A percentile compares a stretch with the other conserved stretches of the same genome.
phyloP scores from a whole-genome alignment of 139 green algal species.

The Deuterostichococcus epilithicus region DNA sequence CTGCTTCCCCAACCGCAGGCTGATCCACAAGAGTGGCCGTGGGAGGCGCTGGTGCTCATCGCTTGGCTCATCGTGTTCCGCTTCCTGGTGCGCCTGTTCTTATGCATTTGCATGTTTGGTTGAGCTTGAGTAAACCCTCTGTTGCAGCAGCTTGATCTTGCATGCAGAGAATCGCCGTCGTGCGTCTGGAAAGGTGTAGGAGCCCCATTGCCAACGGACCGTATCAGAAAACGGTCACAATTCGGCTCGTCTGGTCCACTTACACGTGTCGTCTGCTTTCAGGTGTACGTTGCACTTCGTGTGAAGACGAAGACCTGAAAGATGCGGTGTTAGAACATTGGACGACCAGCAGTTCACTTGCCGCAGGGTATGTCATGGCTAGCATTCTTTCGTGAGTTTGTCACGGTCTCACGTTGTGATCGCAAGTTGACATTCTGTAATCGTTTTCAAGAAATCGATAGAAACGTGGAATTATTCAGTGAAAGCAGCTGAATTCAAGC shows the following conservation, averaged over 20 bases:
- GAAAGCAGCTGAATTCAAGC: too few relatives aligned
- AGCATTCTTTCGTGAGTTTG: too few relatives aligned
- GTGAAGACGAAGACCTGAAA: constrained; percentile 15
- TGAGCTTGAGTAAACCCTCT: background rate
- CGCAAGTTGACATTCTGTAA: too few relatives aligned
- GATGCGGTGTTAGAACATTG: too few relatives aligned
- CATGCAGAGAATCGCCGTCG: background rate
- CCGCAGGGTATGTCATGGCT: too few relatives aligned
- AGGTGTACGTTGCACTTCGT: constrained; percentile 23
- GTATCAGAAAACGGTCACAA: background rate
- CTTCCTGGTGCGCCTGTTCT: background rate
- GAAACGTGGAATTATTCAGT: too few relatives aligned
- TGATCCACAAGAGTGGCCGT: background rate
- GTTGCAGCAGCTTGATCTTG: background rate
- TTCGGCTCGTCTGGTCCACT: too few relatives aligned
- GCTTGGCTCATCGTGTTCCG: constrained; percentile 16
- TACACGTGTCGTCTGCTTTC: too few relatives aligned
- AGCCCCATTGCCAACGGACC: background rate
- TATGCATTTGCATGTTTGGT: background rate
- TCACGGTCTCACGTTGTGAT: too few relatives aligned
- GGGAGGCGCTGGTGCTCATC: constrained; percentile 18
- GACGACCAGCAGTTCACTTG: too few relatives aligned
- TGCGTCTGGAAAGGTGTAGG: background rate
- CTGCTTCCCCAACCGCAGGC: background rate
- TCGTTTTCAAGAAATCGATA: too few relatives aligned